Base-by-base conservation (phyloP, 495 filamentous ascomycete species). In the Tetracladium setigerum region DNA sequence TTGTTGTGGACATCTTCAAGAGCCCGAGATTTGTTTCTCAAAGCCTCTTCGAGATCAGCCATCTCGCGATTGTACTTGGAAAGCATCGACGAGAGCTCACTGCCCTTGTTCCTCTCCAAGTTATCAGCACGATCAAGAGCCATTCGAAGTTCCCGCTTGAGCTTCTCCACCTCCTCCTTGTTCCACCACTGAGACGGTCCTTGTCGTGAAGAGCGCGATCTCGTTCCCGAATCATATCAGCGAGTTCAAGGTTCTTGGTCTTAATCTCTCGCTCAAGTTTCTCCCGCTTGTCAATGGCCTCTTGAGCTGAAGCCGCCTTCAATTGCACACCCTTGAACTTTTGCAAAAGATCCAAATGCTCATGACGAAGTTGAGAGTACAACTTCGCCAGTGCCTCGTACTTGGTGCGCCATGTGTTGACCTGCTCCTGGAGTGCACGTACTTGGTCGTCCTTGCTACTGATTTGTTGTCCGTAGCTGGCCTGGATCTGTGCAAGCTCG, bases 191-290 rank as follows among this genome's bases (percentile, higher is more conserved):
- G 17, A 86, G 60, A 39, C 92, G 81, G 59, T 98, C 92, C 53
- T 87, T 81, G 37, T 98, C 94, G 52, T 95, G 87, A 34, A 95
- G 64, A n/a, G 92, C 92, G 55, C 92, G 80, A 62, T 98, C 92
- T 58, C 92, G 76, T 65, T 98, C 92, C 5, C 92, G 81, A 49
- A 98, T 98, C 92, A 98, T 96, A 63, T 97, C 91, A 41, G 92
- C 92, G 36, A 98, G 71, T 66, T 98, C 94, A 14, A 97, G 73
- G 62, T 97, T 98, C 79, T 96, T 98, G 17, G 89, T 95, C 74
- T 98, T 98, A 60, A 97, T 84, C 66, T 98, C 92, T 9, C 91
- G 82, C 67, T 96, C 87, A 47, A 98, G 76, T 69, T 91, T 95
- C 67, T 98, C 94, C 16, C 91, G 82, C 46, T 78, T 81, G 17